Evolutionary conservation across 352 stramenopile species (phyloP), one percentile per base, ranked within the genome.

Genomic region (Blastocystis sp.): DNA sequence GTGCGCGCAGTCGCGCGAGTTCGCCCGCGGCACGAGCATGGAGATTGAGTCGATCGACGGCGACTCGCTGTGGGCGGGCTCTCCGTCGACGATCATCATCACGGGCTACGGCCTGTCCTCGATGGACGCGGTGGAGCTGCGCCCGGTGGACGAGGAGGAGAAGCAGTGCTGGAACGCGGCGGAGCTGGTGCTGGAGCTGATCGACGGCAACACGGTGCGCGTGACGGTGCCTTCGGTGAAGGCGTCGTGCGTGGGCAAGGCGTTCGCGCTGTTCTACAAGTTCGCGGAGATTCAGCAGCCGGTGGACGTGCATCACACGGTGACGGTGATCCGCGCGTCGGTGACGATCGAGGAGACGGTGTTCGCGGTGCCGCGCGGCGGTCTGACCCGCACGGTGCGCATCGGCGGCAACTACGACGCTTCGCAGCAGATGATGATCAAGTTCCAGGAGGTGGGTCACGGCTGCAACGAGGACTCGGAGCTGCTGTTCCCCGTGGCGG

Each of bases 301-400:
- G 7, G 74, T 84, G 48, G 48, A 84, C 17, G 24, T 63, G 61
- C 6, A 21, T n/a, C 52, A 52, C 24, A 63, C 34, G 19, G 17
- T 84, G 74, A 69, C 54, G 19, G 57, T 84, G 21, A 14, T 57
- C 14, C 74, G 38, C 17, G 52, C 74, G 38, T 69, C 48, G 52
- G 45, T 84, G 38, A 57, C 21, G 14, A 62, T 84, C 3, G 21
- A 10, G 0, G 3, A 84, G 19, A 42, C 60, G 54, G 74, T 84
- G 54, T 84, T 84, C n/a, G 74, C 74, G 38, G 54, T 84, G 38
- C 74, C 74, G 68, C 74, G 52, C 42, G n/a, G 21, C 14, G 74
- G 74, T 59, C 40, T 84, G 17, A 69, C 21, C 7, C n/a, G 48
- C n/a, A n/a, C 10, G 34, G 60, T 84, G 34, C 45, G 28, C 19